Base-by-base conservation (phyloP, 345 rosid genomes). In the Crucihimalaya himalaica region DNA sequence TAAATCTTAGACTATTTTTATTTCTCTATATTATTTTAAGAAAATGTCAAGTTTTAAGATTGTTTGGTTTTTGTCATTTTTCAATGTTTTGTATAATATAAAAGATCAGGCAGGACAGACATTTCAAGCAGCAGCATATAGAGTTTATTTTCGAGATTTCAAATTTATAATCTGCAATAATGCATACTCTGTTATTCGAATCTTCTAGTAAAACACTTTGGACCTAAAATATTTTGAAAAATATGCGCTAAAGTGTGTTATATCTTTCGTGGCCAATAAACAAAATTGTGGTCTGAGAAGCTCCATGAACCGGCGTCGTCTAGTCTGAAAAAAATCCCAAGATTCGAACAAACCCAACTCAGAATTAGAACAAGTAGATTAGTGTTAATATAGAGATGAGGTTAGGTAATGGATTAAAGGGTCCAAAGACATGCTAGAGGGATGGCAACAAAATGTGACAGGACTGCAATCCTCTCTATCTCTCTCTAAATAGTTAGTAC, bases 361-460 rank as follows among this genome's bases (percentile, higher is more conserved):
- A 66, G 60, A 58, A 19, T 52, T 58, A 66, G 31, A 66, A 37
- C 31, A 74, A 74, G 45, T 66, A 14, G 28, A 66, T 20, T 74
- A 74, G 78, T 28, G 68, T 74, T 57, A 60, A 14, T 34, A 66
- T 39, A 48, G 34, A 68, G 74, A 68, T 68, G 80, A 46, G 80
- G 80, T 76, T 76, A 76, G 80, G 80, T 76, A 55, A 70, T 76
- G 34, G 48, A 76, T 55, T 37, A 70, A 76, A 51, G 66, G 46
- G 66, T 70, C 75, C 71, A 63, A 76, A 63, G 20, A 55, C 66
- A 76, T 4, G 42, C 54, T 66, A 27, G 67, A 76, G 46, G 13
- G 66, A 76, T 76, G 66, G 21, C 65, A 76, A 70, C 75, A 76
- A 76, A 35, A 14, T 76, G 68, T 63, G 80, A 76, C 76, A 76